These are phyloP conservation scores for Colletotrichum trifolii DNA, from an alignment of 2,329 filamentous ascomycete species.

Conservation along the genomic window DNA sequence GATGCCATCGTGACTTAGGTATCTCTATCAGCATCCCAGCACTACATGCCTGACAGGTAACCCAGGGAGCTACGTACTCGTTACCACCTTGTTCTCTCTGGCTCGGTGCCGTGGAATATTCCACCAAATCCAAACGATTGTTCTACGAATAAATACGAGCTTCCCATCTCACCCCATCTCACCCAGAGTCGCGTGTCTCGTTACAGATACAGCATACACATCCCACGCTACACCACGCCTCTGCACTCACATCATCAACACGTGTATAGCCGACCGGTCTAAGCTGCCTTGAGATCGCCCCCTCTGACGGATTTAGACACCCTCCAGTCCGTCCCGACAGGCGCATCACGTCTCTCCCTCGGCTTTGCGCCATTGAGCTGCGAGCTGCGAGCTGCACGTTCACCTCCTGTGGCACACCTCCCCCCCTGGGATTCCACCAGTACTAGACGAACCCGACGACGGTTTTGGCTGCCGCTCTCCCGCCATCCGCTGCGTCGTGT, in stretches of 20 bases:
- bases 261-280: constrained; percentile 22
- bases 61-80: too few relatives aligned
- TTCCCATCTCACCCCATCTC: background rate
- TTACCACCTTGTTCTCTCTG: background rate
- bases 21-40: too few relatives aligned
- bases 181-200: constrained; percentile 9
- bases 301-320: constrained; percentile 3
- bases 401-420: constrained; percentile 2
- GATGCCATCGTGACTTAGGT: constrained; percentile 30
- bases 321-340: constrained; percentile 20
- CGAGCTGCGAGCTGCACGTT: constrained; percentile 12
- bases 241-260: constrained; percentile 3
- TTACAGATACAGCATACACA: background rate
- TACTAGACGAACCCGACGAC: constrained; percentile 19
- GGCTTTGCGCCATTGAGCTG: constrained; percentile 22
- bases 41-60: too few relatives aligned
- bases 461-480: constrained; percentile 34
- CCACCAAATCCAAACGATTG: constrained; percentile 17
- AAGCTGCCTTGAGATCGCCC: constrained; percentile 1
- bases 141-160: constrained; percentile 24
- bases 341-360: constrained; percentile 20
- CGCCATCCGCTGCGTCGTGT: constrained; percentile 28
- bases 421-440: constrained; percentile 9
- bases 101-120: constrained; percentile 14
- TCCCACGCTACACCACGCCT: constrained; percentile 1